Base-by-base conservation (phyloP, 1,284 basidiomycete genomes). In the Ganoderma leucocontextum region DNA sequence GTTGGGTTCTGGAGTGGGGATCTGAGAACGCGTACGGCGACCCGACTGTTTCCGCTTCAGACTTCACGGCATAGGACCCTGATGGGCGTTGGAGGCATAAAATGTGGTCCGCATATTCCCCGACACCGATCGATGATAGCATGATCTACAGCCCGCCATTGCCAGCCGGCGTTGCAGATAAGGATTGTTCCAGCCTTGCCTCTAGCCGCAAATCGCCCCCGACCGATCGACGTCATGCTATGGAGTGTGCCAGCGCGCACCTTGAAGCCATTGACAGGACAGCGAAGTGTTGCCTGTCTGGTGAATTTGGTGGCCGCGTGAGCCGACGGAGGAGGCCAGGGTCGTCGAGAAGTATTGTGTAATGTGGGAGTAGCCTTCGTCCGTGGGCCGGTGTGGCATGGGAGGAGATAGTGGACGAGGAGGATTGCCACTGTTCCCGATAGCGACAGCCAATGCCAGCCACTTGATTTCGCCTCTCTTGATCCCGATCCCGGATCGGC, bases 1-100 rank as follows among this genome's bases (percentile, higher is more conserved):
- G 60, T 60, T 67, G 65, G 57, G 65, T 65, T 67, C 70, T 69
- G 70, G 70, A 67, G 66, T 64, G 53, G 53, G 60, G 41, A 25
- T 53, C 64, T 65, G 52, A 58, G 65, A 55, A 65, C 35, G n/a
- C n/a, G n/a, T n/a, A n/a, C n/a, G 55, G 55, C 55, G 35, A 58
- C 55, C 55, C 55, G 55, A 58, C 19, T 17, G 33, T 58, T 58
- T 58, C 55, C 55, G 55, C 35, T n/a, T n/a, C 70, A 59, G 42
- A 9, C 53, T 25, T 58, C 55, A 38, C 55, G 35, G 33, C 35
- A 38, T n/a, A 33, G 29, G 55, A 58, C 55, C 55, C 33, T n/a
- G 55, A 38, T 38, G 33, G 35, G 47, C 47, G 35, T 58, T 58
- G 33, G 17, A 58, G 55, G 35, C 12, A 33, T 29, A 58, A 35